phyloP scores from a whole-genome alignment of 192 early-diverging fungal species.

The Radiomyces spectabilis region DNA sequence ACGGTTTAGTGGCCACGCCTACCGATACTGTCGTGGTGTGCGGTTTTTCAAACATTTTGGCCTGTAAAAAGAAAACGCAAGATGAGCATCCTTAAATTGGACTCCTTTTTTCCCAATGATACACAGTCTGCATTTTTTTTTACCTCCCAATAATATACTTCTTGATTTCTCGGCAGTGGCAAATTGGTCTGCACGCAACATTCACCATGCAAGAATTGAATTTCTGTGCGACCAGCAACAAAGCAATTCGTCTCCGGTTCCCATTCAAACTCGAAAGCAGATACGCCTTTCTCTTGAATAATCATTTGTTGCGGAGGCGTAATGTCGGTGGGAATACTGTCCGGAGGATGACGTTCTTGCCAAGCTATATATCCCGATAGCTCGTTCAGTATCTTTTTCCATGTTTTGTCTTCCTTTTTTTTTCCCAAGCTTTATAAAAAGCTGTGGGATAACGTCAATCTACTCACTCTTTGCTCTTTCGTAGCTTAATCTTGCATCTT shows the following conservation, averaged over 20 bases:
- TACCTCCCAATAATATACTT: conserved; percentile 72
- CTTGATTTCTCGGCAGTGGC: conserved; percentile 68
- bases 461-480: conserved; percentile 28
- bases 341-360: conserved; percentile 61
- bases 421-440: too few relatives aligned
- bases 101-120: background rate
- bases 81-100: background rate
- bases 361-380: conserved; percentile 35
- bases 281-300: conserved; percentile 71
- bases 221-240: conserved; percentile 65
- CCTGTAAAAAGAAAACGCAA: conserved; percentile 10
- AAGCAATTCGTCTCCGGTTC: conserved; percentile 52
- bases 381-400: background rate
- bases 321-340: conserved; percentile 65
- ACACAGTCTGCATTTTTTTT: background rate
- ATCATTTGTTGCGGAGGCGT: conserved; percentile 63
- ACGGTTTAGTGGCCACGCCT: conserved; percentile 70
- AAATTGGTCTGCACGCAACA: conserved; percentile 69
- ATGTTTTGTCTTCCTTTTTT: too few relatives aligned
- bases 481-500: conserved; percentile 33
- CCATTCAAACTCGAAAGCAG: conserved; percentile 74
- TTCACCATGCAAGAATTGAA: conserved; percentile 63
- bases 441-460: too few relatives aligned
- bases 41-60: conserved; percentile 72
- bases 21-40: conserved; percentile 56